Evolutionary conservation across 805 yeast species (phyloP).

Genomic region (Kuraishia floccosa): DNA sequence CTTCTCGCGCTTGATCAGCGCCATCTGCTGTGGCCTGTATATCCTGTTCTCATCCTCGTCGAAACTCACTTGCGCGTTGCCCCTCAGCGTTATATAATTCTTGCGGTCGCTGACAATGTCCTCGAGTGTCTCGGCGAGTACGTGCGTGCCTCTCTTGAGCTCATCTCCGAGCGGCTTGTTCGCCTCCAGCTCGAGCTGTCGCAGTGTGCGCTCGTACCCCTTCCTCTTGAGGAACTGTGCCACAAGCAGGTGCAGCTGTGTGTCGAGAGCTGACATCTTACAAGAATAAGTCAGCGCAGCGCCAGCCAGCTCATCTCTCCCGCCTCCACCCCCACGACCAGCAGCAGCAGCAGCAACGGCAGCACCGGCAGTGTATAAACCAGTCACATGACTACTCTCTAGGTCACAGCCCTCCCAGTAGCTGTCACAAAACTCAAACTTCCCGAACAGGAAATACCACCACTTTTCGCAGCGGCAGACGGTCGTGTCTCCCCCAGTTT

Average conservation of each 20-base stretch:
- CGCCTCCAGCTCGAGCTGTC: constrained; percentile 33
- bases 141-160: constrained; percentile 6
- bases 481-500: no score
- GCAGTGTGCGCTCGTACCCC: constrained; percentile 32
- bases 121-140: constrained; percentile 21
- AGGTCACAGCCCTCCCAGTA: no score
- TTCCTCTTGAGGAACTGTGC: constrained; percentile 50
- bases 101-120: constrained; percentile 22
- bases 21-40: constrained; percentile 13
- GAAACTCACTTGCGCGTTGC: constrained; percentile 2
- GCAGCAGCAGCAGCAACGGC: no score
- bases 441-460: no score
- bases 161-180: constrained; percentile 19
- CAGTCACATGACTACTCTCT: no score
- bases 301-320: no score
- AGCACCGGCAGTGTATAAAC: no score
- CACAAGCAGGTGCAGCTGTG: constrained; percentile 23
- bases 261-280: constrained; percentile 8
- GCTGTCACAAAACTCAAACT: no score
- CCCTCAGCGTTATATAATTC: constrained; percentile 11
- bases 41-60: constrained; percentile 3
- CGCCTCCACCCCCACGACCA: no score
- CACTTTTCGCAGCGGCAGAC: no score
- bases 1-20: constrained; percentile 8
- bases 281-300: no score